Conservation (phyloP, 768 basidiomycete species). For the Boletus eberwhitei region DNA sequence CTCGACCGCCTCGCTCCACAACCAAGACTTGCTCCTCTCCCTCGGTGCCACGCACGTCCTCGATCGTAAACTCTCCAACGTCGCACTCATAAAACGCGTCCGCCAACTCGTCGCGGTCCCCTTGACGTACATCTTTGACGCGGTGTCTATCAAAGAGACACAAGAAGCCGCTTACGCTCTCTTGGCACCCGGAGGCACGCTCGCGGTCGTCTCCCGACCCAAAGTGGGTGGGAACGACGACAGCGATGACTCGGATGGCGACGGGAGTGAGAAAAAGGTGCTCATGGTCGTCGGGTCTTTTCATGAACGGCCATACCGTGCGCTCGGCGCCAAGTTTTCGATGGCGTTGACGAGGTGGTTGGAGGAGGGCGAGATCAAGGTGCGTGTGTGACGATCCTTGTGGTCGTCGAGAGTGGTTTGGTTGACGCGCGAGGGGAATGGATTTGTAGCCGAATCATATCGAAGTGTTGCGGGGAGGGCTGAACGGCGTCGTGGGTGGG, state of each 20-base stretch:
- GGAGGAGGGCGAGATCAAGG: constrained; percentile 18
- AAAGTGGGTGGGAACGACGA: neutral
- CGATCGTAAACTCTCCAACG: constrained; percentile 24
- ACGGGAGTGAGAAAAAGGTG: neutral
- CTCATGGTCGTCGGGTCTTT: constrained; percentile 6
- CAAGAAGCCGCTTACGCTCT: constrained; percentile 29
- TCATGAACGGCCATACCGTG: neutral
- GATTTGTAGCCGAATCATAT: constrained; percentile 33
- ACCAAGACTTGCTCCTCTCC: constrained; percentile 29
- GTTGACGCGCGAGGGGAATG: neutral
- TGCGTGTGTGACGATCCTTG: neutral
- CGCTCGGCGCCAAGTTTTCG: constrained; percentile 9
- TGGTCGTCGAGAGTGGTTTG: neutral
- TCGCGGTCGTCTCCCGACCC: constrained; percentile 11
- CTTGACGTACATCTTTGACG: constrained; percentile 23
- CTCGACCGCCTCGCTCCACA: constrained; percentile 35
- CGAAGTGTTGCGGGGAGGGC: constrained; percentile 36
- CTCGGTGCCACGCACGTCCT: constrained; percentile 39
- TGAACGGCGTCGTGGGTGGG: constrained; percentile 33
- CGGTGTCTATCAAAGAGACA: constrained; percentile 31
- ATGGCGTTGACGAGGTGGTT: constrained; percentile 11
- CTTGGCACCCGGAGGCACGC: constrained; percentile 29
- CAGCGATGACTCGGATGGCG: no score
- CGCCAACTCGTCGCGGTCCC: neutral
- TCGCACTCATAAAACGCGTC: constrained; percentile 1